Percentiles rank a stretch among this genome's conserved stretches.
phyloP scores from a whole-genome alignment of 441 rosid genomes.

The Populus hybrid region DNA sequence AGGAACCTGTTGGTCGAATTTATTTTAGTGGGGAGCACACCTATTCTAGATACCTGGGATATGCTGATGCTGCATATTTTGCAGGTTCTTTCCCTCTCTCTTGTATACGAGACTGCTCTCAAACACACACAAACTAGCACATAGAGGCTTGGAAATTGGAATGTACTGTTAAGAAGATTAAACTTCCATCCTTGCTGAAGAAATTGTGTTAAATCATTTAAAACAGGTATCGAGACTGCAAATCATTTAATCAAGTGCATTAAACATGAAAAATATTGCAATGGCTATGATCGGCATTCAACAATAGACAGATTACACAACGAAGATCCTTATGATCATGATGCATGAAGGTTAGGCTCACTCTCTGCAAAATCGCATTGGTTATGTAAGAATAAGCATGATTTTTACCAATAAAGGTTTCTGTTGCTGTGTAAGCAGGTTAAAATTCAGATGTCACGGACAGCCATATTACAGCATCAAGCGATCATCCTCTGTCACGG shows the following conservation, averaged over 20 bases:
- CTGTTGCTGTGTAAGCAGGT: not conserved
- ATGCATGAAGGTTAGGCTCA: not conserved
- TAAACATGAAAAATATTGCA: too few species aligned
- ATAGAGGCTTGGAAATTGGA: not conserved
- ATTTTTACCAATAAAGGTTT: not conserved
- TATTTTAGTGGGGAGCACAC: constrained; percentile 34
- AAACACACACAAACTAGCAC: not conserved
- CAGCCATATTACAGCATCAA: not conserved
- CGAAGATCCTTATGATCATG: not conserved
- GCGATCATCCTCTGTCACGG: not conserved
- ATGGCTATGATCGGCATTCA: too few species aligned
- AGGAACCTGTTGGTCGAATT: constrained; percentile 26
- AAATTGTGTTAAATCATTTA: too few species aligned
- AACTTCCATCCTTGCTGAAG: too few species aligned
- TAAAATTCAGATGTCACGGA: not conserved
- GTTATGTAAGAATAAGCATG: not conserved
- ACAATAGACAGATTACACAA: not conserved
- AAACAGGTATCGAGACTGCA: too few species aligned
- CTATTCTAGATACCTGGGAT: constrained; percentile 15
- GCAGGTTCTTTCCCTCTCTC: constrained; percentile 18
- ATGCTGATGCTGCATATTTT: constrained; percentile 25
- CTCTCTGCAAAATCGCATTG: not conserved
- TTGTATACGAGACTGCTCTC: not conserved
- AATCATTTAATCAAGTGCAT: too few species aligned
- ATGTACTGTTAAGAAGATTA: not conserved